Evolutionary conservation across 2,329 filamentous ascomycete species (phyloP), one percentile per base, ranked within the genome.

Genomic region (Neonectria ditissima): DNA sequence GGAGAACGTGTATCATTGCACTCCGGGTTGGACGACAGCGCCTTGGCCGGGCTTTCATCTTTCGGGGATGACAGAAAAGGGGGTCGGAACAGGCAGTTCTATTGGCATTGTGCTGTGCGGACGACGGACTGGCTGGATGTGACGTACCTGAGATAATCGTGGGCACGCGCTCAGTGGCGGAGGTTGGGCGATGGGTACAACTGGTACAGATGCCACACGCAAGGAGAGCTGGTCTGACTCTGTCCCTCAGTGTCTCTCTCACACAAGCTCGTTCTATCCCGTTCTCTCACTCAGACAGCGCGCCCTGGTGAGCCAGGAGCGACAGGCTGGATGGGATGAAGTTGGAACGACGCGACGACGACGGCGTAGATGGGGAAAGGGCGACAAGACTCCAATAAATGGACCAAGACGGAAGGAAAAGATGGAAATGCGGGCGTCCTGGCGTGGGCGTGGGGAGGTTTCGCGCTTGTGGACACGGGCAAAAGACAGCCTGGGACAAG

Each of bases 241-340:
- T 44, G 52, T 44, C 54, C 44, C 34, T 44, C 44, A 14, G 16
- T 47, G 55, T 55, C 47, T 61, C 48, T 55, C 47, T 61, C 48
- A n/a, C 45, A 28, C 57, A n/a, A 39, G 22, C 57, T 44, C 47
- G 41, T 41, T 59, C 48, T 60, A 39, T 55, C 56, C 58, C 55
- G n/a, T 58, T 66, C 69, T 69, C 71, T 73, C 69, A 57, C 69
- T 59, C 71, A 65, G 45, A 44, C 71, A 73, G 70, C 71, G 68
- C 71, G 68, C 62, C 71, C 71, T 73, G 69, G 71, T 54, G 44
- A 63, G 59, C 71, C 71, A 74, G 69, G 66, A 71, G 67, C 70
- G 69, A 66, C 71, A 72, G 50, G 65, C 71, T 71, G 70, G 56
- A 62, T 54, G 55, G 62, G 70, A 70, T 65, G 65, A 66, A 59